phyloP scores from a whole-genome alignment of 192 early-diverging fungal genomes.

The Pilaira anomala region DNA sequence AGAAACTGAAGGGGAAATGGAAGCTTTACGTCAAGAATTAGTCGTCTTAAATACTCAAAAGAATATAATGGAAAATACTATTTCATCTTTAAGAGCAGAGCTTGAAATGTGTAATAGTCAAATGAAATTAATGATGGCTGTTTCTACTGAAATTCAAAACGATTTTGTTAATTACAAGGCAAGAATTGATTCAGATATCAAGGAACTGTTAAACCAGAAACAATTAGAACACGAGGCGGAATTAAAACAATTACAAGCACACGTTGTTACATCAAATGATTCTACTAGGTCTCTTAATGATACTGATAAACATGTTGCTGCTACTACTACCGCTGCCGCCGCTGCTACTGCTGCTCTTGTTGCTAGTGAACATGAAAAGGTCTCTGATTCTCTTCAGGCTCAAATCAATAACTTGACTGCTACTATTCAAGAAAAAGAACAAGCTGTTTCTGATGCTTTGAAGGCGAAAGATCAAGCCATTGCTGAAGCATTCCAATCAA shows the following conservation, averaged over 20 bases:
- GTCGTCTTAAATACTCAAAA: neutral
- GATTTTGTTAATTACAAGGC: constrained; percentile 8
- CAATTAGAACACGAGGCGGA: neutral
- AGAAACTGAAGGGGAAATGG: constrained; percentile 5
- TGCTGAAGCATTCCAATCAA: no score
- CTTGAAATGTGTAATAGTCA: constrained; percentile 20
- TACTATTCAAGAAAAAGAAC: no score
- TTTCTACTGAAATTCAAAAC: constrained; percentile 28
- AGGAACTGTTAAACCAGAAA: neutral
- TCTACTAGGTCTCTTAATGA: no score
- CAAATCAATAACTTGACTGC: no score
- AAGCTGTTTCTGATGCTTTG: constrained; percentile 4
- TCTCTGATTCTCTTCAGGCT: no score
- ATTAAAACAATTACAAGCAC: neutral
- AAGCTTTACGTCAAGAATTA: constrained; percentile 7
- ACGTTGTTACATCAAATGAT: no score
- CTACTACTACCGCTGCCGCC: no score
- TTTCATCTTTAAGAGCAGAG: constrained; percentile 10
- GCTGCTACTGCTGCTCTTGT: neutral
- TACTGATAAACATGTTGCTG: no score
- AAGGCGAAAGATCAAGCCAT: neutral
- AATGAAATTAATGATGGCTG: constrained; percentile 23
- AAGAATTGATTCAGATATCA: neutral
- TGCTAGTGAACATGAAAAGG: neutral
- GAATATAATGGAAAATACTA: neutral